Evolutionary conservation across 495 filamentous ascomycete genomes (phyloP).

Genomic region (Neurospora hispaniola): DNA sequence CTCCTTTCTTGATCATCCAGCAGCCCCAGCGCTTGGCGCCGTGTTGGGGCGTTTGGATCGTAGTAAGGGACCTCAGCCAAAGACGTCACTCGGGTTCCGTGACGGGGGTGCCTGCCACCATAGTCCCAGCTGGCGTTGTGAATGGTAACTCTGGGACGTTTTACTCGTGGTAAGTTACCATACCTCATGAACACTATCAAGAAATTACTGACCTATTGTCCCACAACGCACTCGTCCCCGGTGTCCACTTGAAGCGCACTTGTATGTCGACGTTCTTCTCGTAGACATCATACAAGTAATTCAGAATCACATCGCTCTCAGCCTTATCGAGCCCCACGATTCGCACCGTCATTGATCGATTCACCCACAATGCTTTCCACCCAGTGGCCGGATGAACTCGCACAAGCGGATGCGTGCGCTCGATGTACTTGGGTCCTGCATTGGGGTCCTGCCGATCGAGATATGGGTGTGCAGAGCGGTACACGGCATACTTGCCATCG

Average conservation of each 20-base stretch:
- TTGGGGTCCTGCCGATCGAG: constrained; percentile 51
- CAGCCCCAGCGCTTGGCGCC: constrained; percentile 48
- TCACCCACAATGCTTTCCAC: constrained; percentile 63
- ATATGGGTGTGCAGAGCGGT: constrained; percentile 55
- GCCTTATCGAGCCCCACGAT: constrained; percentile 56
- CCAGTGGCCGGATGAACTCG: constrained; percentile 62
- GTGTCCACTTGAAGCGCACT: constrained; percentile 55
- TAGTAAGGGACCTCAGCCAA: constrained; percentile 60
- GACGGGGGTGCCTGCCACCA: constrained; percentile 49
- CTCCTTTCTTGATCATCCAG: constrained; percentile 28
- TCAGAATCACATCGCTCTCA: constrained; percentile 58
- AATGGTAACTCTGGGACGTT: constrained; percentile 45
- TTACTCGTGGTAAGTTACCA: not conserved
- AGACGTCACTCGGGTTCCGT: constrained; percentile 52
- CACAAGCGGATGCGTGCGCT: constrained; percentile 57
- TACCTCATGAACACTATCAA: not conserved
- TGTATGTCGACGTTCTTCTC: constrained; percentile 60
- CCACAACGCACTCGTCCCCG: constrained; percentile 50
- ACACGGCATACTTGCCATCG: constrained; percentile 56
- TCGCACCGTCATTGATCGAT: constrained; percentile 51
- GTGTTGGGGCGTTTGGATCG: constrained; percentile 44
- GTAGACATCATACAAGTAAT: constrained; percentile 54
- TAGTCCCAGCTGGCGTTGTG: constrained; percentile 62
- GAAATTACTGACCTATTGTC: constrained; percentile 44
- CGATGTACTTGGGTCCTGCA: constrained; percentile 51